Base-by-base conservation (phyloP, 2,329 filamentous ascomycete species). In the Aspergillus viridinutans region DNA sequence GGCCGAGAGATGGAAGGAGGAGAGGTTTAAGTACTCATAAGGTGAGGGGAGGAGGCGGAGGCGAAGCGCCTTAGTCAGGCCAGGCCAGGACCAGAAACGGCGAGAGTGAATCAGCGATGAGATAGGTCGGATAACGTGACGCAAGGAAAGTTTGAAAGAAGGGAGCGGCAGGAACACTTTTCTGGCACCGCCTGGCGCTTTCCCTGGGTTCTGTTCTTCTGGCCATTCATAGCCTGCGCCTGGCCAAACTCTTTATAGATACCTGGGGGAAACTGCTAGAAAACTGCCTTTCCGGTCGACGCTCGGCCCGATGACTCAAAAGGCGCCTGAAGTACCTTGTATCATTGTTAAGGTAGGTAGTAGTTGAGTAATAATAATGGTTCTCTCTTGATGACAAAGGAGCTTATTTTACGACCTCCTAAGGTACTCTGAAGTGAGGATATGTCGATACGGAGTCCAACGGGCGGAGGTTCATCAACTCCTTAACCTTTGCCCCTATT, bases 1-100 rank as follows among this genome's bases (percentile, higher is more conserved):
- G 21, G 57, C 59, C 58, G 50, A 58, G 56, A 54, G 51, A 58
- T 42, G 59, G 49, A 55, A 54, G 56, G 57, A 54, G 58, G 58
- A 53, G 55, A 56, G 63, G 58, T 54, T 72, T 72, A 73, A 69
- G 69, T 72, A 73, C 64, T 58, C 58, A 55, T 56, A 57, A 57
- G 59, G 57, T 59, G 66, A 67, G 63, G 68, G 62, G 59, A 64
- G 63, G 63, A 56, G 55, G 55, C 48, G 56, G 63, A 63, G 67
- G 66, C 64, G 61, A 69, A 63, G 62, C 58, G 60, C 59, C 62
- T 68, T 66, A 68, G 63, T 67, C 63, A 70, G 61, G 42, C 21
- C 43, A 47, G 43, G 23, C 43, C 42, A 23, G 42, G 42, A 45
- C 43, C 43, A 47, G 32, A 47, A 47, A 23, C 43, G 43, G 43